Evolutionary conservation across 2,329 filamentous ascomycete species (phyloP).

Genomic region (Aspergillus pseudotamarii): DNA sequence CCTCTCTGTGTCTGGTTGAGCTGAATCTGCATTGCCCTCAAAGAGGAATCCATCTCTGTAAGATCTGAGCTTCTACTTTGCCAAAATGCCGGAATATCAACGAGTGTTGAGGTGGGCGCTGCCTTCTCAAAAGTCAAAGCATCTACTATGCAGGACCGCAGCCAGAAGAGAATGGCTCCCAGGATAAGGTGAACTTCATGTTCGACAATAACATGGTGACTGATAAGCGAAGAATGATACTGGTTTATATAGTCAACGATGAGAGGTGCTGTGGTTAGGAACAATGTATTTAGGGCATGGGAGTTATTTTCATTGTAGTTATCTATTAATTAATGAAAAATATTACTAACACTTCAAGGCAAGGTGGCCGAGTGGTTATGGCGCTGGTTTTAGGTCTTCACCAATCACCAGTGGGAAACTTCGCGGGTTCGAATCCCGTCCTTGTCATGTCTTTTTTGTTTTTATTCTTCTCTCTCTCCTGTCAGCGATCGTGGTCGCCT

Average conservation of each 20-base stretch:
- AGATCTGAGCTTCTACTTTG: too few species aligned
- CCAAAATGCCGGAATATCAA: too few species aligned
- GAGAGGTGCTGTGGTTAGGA: background rate
- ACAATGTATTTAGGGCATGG: background rate
- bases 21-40: too few species aligned
- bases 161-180: too few species aligned
- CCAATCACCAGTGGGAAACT: conserved; percentile 11
- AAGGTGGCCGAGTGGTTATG: conserved; percentile 17
- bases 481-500: background rate
- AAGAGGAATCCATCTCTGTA: too few species aligned
- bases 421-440: conserved; percentile 16
- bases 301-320: background rate
- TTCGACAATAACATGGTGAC: too few species aligned
- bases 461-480: background rate
- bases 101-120: too few species aligned
- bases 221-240: background rate
- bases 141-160: too few species aligned
- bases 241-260: background rate
- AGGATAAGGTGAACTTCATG: too few species aligned
- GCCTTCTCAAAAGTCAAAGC: too few species aligned
- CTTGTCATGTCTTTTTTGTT: conserved; percentile 8
- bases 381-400: conserved; percentile 11
- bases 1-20: too few species aligned
- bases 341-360: background rate
- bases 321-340: fast-evolving